These are phyloP conservation scores for Suillus occidentalis DNA, from an alignment of 768 basidiomycete genomes.

Conservation along the genomic window DNA sequence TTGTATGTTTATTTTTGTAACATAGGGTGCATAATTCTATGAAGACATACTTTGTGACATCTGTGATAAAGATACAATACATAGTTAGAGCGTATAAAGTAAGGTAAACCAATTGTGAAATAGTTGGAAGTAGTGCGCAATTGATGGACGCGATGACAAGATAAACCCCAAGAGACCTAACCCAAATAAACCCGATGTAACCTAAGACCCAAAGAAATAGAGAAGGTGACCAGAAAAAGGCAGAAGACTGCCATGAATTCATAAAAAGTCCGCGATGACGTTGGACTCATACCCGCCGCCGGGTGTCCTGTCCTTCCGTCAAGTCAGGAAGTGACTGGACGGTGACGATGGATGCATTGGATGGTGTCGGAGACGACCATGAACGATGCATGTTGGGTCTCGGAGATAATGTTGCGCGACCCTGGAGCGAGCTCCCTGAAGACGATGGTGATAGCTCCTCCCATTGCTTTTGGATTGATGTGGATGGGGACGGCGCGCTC, in stretches of 20 bases:
- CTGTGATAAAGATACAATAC: neutral
- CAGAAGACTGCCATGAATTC: neutral
- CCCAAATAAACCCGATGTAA: neutral
- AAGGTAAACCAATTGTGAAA: neutral
- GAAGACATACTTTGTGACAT: neutral
- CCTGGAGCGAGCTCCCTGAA: conserved; percentile 18
- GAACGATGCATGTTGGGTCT: conserved; percentile 24
- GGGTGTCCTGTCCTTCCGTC: neutral
- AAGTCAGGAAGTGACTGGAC: neutral
- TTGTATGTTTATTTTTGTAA: neutral
- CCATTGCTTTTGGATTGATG: conserved; percentile 10
- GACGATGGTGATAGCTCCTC: conserved; percentile 21
- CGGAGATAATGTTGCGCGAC: conserved; percentile 14
- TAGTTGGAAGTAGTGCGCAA: conserved; percentile 8
- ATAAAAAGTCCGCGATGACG: neutral
- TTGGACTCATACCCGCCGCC: neutral
- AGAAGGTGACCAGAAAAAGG: neutral
- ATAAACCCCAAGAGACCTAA: neutral
- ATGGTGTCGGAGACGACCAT: conserved; percentile 14
- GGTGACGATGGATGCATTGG: neutral
- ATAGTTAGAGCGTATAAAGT: neutral
- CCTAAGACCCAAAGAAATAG: neutral
- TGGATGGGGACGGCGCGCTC: neutral
- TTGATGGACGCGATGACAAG: too few species aligned
- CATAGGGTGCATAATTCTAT: conserved; percentile 8